Base-by-base conservation (phyloP, 2,329 filamentous ascomycete genomes). In the Nannizziopsis arthrosporioides region DNA sequence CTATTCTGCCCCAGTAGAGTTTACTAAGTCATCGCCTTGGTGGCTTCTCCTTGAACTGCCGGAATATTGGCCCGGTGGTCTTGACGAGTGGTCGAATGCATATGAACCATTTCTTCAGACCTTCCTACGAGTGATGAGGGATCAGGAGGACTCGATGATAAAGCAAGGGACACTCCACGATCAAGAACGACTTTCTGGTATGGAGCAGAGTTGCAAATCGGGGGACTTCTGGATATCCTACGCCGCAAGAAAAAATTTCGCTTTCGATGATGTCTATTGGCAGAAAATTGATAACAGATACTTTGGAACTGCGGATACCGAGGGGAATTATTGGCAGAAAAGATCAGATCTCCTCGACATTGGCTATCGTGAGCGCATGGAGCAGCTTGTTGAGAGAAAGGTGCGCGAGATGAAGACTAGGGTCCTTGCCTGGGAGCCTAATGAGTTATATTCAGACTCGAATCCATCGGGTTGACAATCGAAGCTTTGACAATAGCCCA, bases 61-160 rank as follows among this genome's bases (percentile, higher is more conserved):
- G 17, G 53, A 54, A 52, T 46, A 53, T 46, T 57, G 54, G 54
- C 55, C 57, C 37, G 49, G 51, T 6, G 50, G 55, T 34, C 48
- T 62, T 15, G 48, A 56, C 8, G 49, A 56, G 10, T 60, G 61
- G 42, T 15, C 59, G 44, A 34, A 38, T 45, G 54, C 50, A n/a
- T 61, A 59, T 52, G 38, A 50, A 49, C 57, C 56, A 42, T 53
- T 55, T 41, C 51, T 59, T 45, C 46, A 55, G 42, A 48, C 54
- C 32, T 61, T 60, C 47, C 42, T 63, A 18, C 45, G 52, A 42
- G 56, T 51, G 39, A 52, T 62, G 27, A 50, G 50, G 19, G 46
- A 51, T 17, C 50, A 31, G 22, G 59, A 62, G 52, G 51, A 18
- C 47, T 38, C 56, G 39, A 50, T 36, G 42, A 52, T 53, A 35